A percentile compares a stretch with the other conserved stretches of the same genome.
Evolutionary conservation across 2,329 filamentous ascomycete species (phyloP).

Genomic region (Pseudocercospora vitis): DNA sequence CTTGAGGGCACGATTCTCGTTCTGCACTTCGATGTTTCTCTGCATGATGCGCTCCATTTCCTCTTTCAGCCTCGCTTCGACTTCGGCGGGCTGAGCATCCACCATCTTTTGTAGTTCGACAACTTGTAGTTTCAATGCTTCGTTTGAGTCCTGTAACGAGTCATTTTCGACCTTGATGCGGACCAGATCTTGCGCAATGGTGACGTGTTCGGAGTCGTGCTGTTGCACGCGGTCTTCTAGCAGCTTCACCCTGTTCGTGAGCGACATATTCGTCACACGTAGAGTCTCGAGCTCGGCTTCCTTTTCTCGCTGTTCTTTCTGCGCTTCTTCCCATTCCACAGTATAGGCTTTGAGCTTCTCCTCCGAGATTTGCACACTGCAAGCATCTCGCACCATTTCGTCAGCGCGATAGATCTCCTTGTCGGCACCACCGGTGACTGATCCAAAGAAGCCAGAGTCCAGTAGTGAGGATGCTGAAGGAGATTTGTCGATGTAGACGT

Average conservation of each 20-base stretch:
- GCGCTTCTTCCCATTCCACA: conserved; percentile 88
- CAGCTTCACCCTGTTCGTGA: conserved; percentile 74
- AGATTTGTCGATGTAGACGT: conserved; percentile 93
- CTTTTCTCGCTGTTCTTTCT: conserved; percentile 74
- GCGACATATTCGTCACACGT: conserved; percentile 63
- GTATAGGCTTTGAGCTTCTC: conserved; percentile 80
- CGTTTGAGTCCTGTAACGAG: conserved; percentile 83
- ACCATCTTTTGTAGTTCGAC: conserved; percentile 82
- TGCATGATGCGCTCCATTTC: conserved; percentile 93
- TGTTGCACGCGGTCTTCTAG: conserved; percentile 86
- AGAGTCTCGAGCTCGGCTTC: conserved; percentile 78
- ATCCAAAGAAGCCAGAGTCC: conserved; percentile 96
- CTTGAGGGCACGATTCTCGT: conserved; percentile 84
- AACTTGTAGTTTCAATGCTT: conserved; percentile 81
- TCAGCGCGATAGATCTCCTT: conserved; percentile 96
- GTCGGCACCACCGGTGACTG: conserved; percentile 81
- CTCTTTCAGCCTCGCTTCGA: conserved; percentile 72
- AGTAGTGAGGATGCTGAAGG: conserved; percentile 90
- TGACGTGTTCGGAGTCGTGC: conserved; percentile 85
- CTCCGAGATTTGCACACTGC: conserved; percentile 78
- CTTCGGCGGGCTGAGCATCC: conserved; percentile 82
- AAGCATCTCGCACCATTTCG: conserved; percentile 88
- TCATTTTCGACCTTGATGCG: conserved; percentile 92
- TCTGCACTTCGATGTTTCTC: conserved; percentile 87
- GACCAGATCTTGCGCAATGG: conserved; percentile 86